Conservation (phyloP, 371 early-diverging fungal species). For the Mortierella sp. region DNA sequence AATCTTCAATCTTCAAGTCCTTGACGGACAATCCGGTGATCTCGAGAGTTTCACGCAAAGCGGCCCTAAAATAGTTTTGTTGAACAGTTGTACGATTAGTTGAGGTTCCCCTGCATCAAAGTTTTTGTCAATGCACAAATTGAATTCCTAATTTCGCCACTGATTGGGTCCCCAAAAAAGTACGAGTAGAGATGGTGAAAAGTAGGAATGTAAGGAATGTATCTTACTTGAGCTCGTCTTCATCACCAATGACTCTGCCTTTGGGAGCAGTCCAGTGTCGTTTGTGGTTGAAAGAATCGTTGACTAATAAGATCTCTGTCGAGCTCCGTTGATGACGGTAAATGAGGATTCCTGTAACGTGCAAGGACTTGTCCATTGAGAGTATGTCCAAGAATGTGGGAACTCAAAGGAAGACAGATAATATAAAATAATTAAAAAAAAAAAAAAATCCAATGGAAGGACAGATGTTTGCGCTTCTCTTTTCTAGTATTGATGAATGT, state of each 20-base stretch:
- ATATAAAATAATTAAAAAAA: constrained; percentile 4
- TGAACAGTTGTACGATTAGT: neutral
- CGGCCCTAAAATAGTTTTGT: constrained; percentile 69
- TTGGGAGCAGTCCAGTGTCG: constrained; percentile 90
- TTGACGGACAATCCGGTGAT: constrained; percentile 79
- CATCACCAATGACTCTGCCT: constrained; percentile 82
- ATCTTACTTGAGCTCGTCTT: constrained; percentile 86
- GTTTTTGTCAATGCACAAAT: neutral
- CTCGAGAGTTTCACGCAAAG: constrained; percentile 82
- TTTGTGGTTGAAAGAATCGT: constrained; percentile 85
- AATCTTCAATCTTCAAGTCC: constrained; percentile 79
- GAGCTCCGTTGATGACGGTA: constrained; percentile 79
- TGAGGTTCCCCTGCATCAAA: neutral
- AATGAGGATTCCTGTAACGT: constrained; percentile 79
- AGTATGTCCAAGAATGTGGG: constrained; percentile 28
- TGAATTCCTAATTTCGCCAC: neutral
- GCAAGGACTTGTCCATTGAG: constrained; percentile 61
- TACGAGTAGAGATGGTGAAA: neutral
- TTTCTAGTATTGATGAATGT: no score
- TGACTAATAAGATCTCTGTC: constrained; percentile 86
- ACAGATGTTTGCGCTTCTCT: neutral
- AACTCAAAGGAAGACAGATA: constrained; percentile 7
- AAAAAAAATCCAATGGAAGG: neutral
- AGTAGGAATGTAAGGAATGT: neutral
- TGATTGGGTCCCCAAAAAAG: neutral